phyloP scores from a whole-genome alignment of 78 protist genomes.

The Dictyostelium discoideum region DNA sequence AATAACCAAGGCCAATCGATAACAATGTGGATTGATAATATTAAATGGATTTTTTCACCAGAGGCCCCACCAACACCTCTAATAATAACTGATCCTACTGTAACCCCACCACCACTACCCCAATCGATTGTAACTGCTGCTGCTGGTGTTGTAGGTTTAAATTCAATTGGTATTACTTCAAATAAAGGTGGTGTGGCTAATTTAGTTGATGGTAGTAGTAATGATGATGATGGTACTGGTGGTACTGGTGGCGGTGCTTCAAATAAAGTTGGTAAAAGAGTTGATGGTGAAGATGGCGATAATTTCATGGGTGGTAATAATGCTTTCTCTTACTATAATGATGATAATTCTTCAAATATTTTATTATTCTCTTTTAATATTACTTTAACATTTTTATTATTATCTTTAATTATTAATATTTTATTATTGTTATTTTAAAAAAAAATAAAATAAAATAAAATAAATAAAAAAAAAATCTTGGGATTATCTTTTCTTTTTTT shows the following conservation, averaged over 20 bases:
- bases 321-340: neutral
- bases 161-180: conserved; percentile 11
- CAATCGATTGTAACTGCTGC: neutral
- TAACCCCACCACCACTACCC: neutral
- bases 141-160: neutral
- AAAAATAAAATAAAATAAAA: no score
- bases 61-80: neutral
- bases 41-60: neutral
- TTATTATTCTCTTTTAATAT: neutral
- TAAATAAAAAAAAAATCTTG: no score
- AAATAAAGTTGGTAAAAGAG: neutral
- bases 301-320: neutral
- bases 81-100: neutral
- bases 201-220: neutral
- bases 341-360: neutral
- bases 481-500: neutral
- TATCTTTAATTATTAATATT: no score
- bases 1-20: neutral
- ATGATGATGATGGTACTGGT: neutral
- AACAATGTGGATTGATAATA: conserved; percentile 16
- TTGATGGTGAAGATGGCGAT: neutral
- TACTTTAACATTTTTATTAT: neutral
- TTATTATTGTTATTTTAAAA: no score
- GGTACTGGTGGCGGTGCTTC: neutral
- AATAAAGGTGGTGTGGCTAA: conserved; percentile 2